Evolutionary conservation across 2,329 filamentous ascomycete species (phyloP).

Genomic region (Kalmusia sp.): DNA sequence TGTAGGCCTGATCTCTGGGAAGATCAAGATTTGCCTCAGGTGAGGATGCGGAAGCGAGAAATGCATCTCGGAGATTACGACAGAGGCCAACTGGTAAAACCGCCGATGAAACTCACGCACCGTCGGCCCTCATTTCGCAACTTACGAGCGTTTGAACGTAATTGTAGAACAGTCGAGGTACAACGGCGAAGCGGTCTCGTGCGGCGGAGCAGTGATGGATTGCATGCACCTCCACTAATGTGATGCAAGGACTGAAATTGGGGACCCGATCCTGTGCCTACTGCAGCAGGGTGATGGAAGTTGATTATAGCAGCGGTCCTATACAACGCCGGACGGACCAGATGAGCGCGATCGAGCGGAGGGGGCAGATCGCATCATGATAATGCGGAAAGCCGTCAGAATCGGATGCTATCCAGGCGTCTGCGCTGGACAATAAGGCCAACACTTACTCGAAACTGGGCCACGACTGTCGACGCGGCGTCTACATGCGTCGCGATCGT

Average conservation of each 20-base stretch:
- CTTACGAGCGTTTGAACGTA: neutral
- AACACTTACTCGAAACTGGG: constrained; percentile 3
- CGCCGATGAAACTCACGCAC: neutral
- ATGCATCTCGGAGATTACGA: constrained; percentile 4
- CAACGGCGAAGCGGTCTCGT: neutral
- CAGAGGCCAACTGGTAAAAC: neutral
- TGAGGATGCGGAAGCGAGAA: constrained; percentile 1
- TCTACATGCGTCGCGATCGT: constrained; percentile 24
- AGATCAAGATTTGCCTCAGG: neutral
- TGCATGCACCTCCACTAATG: constrained; percentile 1
- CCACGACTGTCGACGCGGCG: constrained; percentile 9
- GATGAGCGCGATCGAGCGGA: constrained; percentile 1
- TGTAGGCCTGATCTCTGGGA: neutral
- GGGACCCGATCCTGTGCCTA: neutral
- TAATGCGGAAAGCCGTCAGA: neutral
- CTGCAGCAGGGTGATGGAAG: neutral
- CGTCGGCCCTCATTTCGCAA: neutral
- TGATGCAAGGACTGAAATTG: constrained; percentile 7
- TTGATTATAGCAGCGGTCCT: constrained; percentile 11
- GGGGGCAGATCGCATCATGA: neutral
- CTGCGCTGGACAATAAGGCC: neutral
- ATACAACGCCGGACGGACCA: neutral
- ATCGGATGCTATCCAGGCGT: neutral
- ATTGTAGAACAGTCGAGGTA: neutral
- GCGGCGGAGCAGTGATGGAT: neutral